Base-by-base conservation (phyloP, 2,329 filamentous ascomycete genomes). In the Aspergillus tamarii region DNA sequence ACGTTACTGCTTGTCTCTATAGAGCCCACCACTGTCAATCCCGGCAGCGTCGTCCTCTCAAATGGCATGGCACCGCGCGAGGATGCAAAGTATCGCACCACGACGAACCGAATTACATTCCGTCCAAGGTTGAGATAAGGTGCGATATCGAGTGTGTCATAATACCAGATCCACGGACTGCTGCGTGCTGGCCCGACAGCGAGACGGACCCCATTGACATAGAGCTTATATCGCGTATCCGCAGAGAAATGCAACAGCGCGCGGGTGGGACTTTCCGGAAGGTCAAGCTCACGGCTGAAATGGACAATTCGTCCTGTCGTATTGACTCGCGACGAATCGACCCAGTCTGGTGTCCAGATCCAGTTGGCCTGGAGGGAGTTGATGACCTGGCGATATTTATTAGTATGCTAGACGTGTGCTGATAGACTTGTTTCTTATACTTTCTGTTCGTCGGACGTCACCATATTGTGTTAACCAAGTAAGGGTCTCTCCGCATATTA, bases 141-240 rank as follows among this genome's bases (percentile, higher is more conserved):
- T 2, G 66, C 55, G 23, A 76, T 75, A 32, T 76, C 73, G 4
- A 76, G 32, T 0, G 67, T 70, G 23, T 76, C 74, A 57, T 76
- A 76, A 57, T 74, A 75, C 74, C 74, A 76, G 19, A 74, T 72
- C 56, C 70, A 66, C 0, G 70, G 73, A 57, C 74, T 78, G 28
- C 80, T 72, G 39, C 77, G 72, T 1, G 73, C 69, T 3, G 80
- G 80, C 1, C 80, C 80, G 3, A 78, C 72, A 3, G 75, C 71
- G 16, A 80, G 70, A 11, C 74, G 71, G 0, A n/a, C 56, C 3
- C 74, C 73, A 69, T 82, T 82, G 46, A 82, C 71, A 32, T 70
- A 72, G 3, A 82, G 69, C 59, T 82, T 82, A 69, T 82, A 82
- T 10, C 78, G 72, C 6, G 80, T 82, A 43, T 82, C 80, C 7